Base-by-base conservation (phyloP, 768 basidiomycete genomes). In the Hygrocybe punicea region DNA sequence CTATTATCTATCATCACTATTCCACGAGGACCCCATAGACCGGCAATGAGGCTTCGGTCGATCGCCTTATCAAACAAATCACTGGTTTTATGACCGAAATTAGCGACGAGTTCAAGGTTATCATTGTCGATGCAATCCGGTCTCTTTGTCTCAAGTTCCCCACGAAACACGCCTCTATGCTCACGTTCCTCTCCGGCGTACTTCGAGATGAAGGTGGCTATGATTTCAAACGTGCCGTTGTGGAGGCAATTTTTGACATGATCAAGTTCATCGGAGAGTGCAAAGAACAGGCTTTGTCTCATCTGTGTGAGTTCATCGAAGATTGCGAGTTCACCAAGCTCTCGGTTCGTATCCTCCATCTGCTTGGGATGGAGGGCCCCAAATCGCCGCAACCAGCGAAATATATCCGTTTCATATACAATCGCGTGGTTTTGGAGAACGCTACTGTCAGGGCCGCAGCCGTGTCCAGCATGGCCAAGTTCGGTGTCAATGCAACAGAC, bases 221-320 rank as follows among this genome's bases (percentile, higher is more conserved):
- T 73, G 97, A 99, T 69, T 99, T 98, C 81, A 99, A 99, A 76
- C 93, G 95, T 46, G 93, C 97, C 6, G 93, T 98, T 48, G 97
- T 99, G 34, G 97, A 98, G 73, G 96, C 97, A 17, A 98, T 99
- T 69, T 98, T 99, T 69, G 97, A 99, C 73, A 99, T 99, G 97
- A 92, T 99, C 81, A 98, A 96, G 69, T 98, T 84, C 75, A 98
- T 99, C 65, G 77, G 78, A 45, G 96, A 98, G 51, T 91, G 89
- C 76, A 96, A 97, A 76, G 97, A 99, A 70, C 91, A 97, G 66
- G 97, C 97, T 1, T 82, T 99, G 45, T 96, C 96, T 17, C 93
- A 99, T 67, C 83, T 99, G 19, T 99, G 97, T 78, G 97, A 99
- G 71, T 99, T 99, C 70, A 99, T 99, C 69, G 97, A 99, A 74